A percentile compares a stretch with the other conserved stretches of the same genome.
Evolutionary conservation across 306 rosid genomes (phyloP).

Genomic region (Ochetophila trinervis): DNA sequence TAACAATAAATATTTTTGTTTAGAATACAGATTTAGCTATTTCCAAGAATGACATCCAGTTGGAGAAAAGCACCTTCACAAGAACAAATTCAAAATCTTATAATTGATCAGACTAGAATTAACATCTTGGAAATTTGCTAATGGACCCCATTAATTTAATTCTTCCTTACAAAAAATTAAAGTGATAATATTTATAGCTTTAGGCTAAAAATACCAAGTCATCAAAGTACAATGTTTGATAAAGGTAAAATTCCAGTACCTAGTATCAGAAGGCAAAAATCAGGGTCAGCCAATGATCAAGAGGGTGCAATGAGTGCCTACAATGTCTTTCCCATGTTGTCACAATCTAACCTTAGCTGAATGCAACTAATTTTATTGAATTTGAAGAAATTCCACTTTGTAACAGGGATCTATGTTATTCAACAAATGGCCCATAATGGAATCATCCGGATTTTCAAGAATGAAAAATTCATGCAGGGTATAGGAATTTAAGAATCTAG

Average conservation of each 20-base stretch:
- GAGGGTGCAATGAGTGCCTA: not conserved
- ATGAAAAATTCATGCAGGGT: not conserved
- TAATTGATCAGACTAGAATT: not conserved
- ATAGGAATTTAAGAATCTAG: not conserved
- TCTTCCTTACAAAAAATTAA: too few species aligned
- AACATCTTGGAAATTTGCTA: not conserved
- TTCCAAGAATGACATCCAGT: too few species aligned
- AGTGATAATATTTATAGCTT: too few species aligned
- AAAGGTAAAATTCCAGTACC: not conserved
- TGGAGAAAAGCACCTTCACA: not conserved
- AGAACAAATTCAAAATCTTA: not conserved
- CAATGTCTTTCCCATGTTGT: not conserved
- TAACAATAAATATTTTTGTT: too few species aligned
- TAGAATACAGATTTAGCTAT: too few species aligned
- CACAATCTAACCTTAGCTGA: not conserved
- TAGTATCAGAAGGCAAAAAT: not conserved
- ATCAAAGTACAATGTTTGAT: conserved; percentile 3
- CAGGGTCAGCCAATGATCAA: not conserved
- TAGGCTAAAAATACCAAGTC: not conserved
- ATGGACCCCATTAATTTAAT: too few species aligned
- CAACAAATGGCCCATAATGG: not conserved
- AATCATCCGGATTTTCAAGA: not conserved
- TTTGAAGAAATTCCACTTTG: not conserved
- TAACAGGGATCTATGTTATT: not conserved
- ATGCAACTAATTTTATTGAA: not conserved